Percentiles rank a stretch among this genome's conserved stretches.
Evolutionary conservation across 1,284 basidiomycete genomes (phyloP).

Genomic region (Ustilago cynodontis): DNA sequence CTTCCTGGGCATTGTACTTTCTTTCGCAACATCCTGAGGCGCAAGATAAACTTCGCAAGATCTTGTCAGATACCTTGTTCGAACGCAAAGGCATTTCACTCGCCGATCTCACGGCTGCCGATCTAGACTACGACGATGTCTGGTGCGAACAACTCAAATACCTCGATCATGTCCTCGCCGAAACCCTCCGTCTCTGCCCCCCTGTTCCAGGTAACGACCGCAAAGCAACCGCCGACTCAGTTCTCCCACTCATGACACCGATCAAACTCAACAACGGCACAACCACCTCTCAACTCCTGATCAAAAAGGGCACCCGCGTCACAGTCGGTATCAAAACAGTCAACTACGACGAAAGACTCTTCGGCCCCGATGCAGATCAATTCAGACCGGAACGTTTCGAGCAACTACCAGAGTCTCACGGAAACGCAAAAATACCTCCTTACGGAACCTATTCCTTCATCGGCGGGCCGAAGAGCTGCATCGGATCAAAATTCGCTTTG

Average conservation of each 20-base stretch:
- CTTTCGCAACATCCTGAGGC: conserved; percentile 77
- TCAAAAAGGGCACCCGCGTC: conserved; percentile 55
- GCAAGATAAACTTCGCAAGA: conserved; percentile 71
- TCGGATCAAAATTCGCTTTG: conserved; percentile 53
- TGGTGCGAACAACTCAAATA: conserved; percentile 53
- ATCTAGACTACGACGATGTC: conserved; percentile 48
- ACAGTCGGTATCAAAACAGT: conserved; percentile 60
- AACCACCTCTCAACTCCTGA: conserved; percentile 41
- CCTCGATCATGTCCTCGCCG: conserved; percentile 58
- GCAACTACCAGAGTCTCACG: conserved; percentile 43
- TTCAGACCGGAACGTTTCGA: conserved; percentile 64
- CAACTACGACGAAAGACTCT: conserved; percentile 54
- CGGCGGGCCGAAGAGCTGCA: conserved; percentile 55
- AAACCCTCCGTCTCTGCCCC: conserved; percentile 59
- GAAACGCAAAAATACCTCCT: conserved; percentile 47
- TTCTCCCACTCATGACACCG: conserved; percentile 57
- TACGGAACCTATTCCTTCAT: conserved; percentile 48
- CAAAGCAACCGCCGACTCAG: conserved; percentile 43
- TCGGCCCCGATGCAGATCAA: conserved; percentile 57
- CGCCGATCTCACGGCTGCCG: conserved; percentile 25
- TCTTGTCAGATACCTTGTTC: neutral
- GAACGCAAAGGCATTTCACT: conserved; percentile 43
- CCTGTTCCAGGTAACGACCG: conserved; percentile 61
- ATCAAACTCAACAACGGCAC: conserved; percentile 70
- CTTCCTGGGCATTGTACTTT: conserved; percentile 81